Percentiles rank a stretch among this genome's conserved stretches.
phyloP scores from a whole-genome alignment of 495 filamentous ascomycete species.

The Podospora tetraspora region DNA sequence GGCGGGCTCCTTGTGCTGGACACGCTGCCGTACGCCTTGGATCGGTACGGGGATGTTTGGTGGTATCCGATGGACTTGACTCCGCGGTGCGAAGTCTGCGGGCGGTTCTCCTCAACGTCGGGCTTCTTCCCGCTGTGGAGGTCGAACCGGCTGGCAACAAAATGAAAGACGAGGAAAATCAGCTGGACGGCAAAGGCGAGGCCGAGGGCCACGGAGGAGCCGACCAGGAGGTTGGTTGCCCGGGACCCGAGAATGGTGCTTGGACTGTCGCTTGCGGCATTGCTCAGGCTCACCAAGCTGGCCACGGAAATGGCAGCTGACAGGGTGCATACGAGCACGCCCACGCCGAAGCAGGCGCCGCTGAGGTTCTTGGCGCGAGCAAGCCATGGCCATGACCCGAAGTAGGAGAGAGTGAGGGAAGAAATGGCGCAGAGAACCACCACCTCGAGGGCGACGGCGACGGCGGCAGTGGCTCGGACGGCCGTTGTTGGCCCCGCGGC shows the following conservation, averaged over 20 bases:
- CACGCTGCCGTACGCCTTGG: constrained; percentile 20
- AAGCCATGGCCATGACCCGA: constrained; percentile 18
- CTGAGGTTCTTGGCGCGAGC: constrained; percentile 20
- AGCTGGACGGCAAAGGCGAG: constrained; percentile 38
- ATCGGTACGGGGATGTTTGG: constrained; percentile 32
- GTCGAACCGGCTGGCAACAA: constrained; percentile 26
- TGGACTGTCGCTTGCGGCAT: constrained; percentile 20
- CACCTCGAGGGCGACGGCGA: constrained; percentile 34
- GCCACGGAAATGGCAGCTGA: constrained; percentile 38
- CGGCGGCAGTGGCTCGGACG: constrained; percentile 30
- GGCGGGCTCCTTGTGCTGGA: constrained; percentile 32
- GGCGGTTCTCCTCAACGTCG: constrained; percentile 25
- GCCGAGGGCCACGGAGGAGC: constrained; percentile 37
- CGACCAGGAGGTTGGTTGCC: constrained; percentile 31
- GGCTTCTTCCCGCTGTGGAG: constrained; percentile 10
- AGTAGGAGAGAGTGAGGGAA: constrained; percentile 23
- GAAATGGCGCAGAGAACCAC: constrained; percentile 29
- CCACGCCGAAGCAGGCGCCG: constrained; percentile 33
- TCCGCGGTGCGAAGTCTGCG: constrained; percentile 23
- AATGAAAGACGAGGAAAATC: constrained; percentile 36
- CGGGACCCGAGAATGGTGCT: constrained; percentile 30
- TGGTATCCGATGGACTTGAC: constrained; percentile 46
- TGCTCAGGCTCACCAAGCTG: constrained; percentile 34
- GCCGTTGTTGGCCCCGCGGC: constrained; percentile 20
- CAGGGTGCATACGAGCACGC: constrained; percentile 32